Evolutionary conservation across 1,284 basidiomycete genomes (phyloP).

Genomic region (Boletus calvinii): DNA sequence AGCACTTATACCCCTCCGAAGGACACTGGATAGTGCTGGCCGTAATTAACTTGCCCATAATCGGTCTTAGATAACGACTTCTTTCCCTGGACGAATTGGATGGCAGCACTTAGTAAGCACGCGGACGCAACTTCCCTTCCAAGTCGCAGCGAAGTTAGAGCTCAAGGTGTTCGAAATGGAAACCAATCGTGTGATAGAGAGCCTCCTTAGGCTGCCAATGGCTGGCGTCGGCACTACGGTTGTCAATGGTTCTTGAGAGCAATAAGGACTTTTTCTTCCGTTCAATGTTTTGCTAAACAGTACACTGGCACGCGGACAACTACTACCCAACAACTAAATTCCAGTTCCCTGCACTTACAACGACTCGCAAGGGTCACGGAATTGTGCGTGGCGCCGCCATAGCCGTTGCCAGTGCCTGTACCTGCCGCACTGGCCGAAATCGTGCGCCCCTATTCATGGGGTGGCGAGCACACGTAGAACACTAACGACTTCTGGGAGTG

Average conservation of each 20-base stretch:
- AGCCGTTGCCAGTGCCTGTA: background rate
- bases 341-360: background rate
- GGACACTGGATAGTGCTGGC: background rate
- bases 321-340: too few relatives aligned
- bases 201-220: too few relatives aligned
- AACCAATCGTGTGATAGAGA: background rate
- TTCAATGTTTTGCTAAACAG: too few relatives aligned
- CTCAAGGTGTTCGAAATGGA: background rate
- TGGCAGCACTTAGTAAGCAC: too few relatives aligned
- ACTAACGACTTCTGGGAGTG: background rate
- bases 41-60: slow-evolving; percentile 16
- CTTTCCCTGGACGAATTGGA: background rate
- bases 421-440: too few relatives aligned
- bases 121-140: too few relatives aligned
- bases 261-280: too few relatives aligned
- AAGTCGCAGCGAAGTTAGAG: background rate
- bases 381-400: background rate
- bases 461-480: background rate
- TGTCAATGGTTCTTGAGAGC: too few relatives aligned
- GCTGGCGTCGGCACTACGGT: too few relatives aligned
- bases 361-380: background rate
- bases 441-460: too few relatives aligned
- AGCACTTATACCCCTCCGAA: slow-evolving; percentile 19
- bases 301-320: too few relatives aligned
- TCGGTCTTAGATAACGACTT: background rate